These are phyloP conservation scores for Daldinia vernicosa DNA, from an alignment of 495 filamentous ascomycete species.

Conservation along the genomic window DNA sequence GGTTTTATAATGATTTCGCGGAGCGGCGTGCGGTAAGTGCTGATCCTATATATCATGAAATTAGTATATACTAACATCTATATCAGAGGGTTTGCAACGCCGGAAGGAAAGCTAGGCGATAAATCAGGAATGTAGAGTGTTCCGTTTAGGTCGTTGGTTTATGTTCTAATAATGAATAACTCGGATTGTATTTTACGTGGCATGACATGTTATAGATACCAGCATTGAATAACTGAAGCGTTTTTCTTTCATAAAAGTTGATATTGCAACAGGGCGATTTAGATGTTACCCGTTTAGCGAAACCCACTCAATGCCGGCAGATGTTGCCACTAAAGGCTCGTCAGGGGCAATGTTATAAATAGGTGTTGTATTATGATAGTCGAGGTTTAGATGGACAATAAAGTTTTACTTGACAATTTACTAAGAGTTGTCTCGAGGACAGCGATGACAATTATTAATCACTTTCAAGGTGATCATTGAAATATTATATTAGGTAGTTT, in stretches of 20 bases:
- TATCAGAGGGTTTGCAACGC: slow-evolving; percentile 38
- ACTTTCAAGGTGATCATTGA: too few species aligned
- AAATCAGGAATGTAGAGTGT: slow-evolving; percentile 1
- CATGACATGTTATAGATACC: slow-evolving; percentile 43
- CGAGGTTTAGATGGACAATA: neutral
- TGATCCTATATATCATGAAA: neutral
- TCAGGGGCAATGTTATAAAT: neutral
- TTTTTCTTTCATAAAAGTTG: slow-evolving; percentile 1
- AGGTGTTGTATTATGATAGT: neutral
- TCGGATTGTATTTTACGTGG: slow-evolving; percentile 38
- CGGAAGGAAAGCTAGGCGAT: slow-evolving; percentile 35
- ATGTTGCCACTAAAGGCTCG: neutral
- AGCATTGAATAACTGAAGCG: slow-evolving; percentile 22
- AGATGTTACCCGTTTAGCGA: neutral
- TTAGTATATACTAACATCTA: slow-evolving; percentile 24
- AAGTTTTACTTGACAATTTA: neutral
- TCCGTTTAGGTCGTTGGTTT: slow-evolving; percentile 1
- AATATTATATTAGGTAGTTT: too few species aligned
- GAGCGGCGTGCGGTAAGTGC: slow-evolving; percentile 65
- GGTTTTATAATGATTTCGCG: slow-evolving; percentile 75
- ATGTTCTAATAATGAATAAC: slow-evolving; percentile 27
- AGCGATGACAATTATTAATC: too few species aligned
- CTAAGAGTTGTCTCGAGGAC: too few species aligned
- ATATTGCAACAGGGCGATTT: neutral
- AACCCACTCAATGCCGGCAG: neutral